Evolutionary conservation across 306 rosid species (phyloP), one percentile per base, ranked within the genome.

Genomic region (Cicer judaicum): DNA sequence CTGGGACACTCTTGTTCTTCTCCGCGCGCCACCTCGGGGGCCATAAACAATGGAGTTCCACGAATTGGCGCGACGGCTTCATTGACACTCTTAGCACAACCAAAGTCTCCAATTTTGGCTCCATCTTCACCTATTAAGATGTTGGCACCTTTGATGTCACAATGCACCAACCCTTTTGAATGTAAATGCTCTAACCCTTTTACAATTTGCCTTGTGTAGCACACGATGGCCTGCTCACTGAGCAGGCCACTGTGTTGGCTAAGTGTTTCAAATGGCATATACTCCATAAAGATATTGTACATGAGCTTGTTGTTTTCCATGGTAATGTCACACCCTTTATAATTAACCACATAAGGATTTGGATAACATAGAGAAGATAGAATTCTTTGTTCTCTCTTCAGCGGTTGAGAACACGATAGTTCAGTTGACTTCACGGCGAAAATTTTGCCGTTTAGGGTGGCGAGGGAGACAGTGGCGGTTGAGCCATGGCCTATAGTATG

Each of bases 31-130:
- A 76, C 96, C 87, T 95, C 99, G 5, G 99, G 98, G 0, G 97
- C 91, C 98, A 92, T 90, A 40, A 85, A 95, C 90, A 87, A 78
- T 11, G 99, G 99, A 2, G 99, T 92, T 41, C 98, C 97, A 0
- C 88, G 57, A 12, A 86, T 83, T 11, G 64, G 70, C 10, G 14
- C 16, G 2, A 43, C 7, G 0, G n/a, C 7, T 2, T 81, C 71
- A 2, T 0, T 2, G 5, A 46, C 84, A 78, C 83, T 72, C 79
- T 80, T 92, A 2, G 98, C 87, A 73, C 93, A 92, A 21, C 99
- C 99, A 8, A 95, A 87, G 79, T 95, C 99, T 2, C 98, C 89
- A 21, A 95, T 76, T 81, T 92, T 92, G 0, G 81, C 88, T 13
- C 97, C 97, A 4, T 81, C 67, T 57, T 81, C 80, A 13, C 89